These are phyloP conservation scores for Oligophagozyma castellii DNA, from an alignment of 1,139 yeast genomes.

Conservation along the genomic window DNA sequence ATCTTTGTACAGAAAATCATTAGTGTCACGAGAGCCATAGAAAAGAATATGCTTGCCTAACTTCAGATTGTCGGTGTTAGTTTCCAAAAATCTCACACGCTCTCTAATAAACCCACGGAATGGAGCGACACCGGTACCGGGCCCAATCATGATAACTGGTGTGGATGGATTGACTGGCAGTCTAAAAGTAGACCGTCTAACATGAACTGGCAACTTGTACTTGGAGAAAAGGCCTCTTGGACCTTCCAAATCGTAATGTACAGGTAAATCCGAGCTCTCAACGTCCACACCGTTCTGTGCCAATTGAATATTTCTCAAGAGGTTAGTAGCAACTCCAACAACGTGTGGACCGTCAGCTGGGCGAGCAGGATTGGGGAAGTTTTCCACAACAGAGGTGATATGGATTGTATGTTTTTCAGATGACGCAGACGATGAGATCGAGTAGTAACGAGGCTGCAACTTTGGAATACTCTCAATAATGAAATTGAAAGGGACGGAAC, in stretches of 20 bases:
- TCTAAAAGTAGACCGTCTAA: slow-evolving; percentile 89
- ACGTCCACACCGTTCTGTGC: slow-evolving; percentile 38
- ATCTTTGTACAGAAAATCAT: slow-evolving; percentile 70
- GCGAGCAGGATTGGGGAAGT: slow-evolving; percentile 30
- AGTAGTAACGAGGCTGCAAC: slow-evolving; percentile 89
- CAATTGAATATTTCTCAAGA: slow-evolving; percentile 59
- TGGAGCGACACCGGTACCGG: slow-evolving; percentile 98
- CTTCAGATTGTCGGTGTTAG: slow-evolving; percentile 30
- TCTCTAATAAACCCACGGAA: slow-evolving; percentile 89
- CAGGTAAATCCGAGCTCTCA: slow-evolving; percentile 26
- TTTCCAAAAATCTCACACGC: slow-evolving; percentile 44
- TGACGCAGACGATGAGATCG: slow-evolving; percentile 83
- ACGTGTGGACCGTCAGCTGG: slow-evolving; percentile 12
- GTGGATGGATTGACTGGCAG: slow-evolving; percentile 76
- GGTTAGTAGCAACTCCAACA: slow-evolving; percentile 80
- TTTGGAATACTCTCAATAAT: slow-evolving; percentile 69
- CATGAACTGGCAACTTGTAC: slow-evolving; percentile 72
- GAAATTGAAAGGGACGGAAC: slow-evolving; percentile 68
- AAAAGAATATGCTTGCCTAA: slow-evolving; percentile 68
- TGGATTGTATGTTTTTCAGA: slow-evolving; percentile 64
- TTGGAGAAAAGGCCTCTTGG: slow-evolving; percentile 54
- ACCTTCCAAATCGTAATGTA: slow-evolving; percentile 60
- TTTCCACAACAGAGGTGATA: slow-evolving; percentile 87
- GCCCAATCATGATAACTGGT: slow-evolving; percentile 89
- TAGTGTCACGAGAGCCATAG: slow-evolving; percentile 72